Evolutionary conservation across 2,329 filamentous ascomycete species (phyloP), one percentile per base, ranked within the genome.

Genomic region (Epicoccum nigrum): DNA sequence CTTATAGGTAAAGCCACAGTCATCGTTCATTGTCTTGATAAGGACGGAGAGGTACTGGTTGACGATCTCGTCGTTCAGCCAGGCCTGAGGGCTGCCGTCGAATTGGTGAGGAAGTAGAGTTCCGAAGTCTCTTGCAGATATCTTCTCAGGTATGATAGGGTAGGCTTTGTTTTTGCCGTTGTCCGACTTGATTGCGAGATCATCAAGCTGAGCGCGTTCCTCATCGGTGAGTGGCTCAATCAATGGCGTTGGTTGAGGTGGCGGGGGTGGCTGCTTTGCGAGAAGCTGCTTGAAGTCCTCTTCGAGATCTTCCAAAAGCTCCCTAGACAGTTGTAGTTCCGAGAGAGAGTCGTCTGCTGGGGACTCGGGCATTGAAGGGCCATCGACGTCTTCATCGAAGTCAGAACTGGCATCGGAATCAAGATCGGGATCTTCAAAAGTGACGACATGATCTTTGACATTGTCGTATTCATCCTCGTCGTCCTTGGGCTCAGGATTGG

Each of bases 31-130:
- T 41, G 79, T 80, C 13, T 79, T 76, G 39, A 86, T 84, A 12
- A 91, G 74, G 64, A 84, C 82, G 21, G 80, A 73, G 20, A 91
- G 77, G 39, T 83, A 83, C 12, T 83, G 83, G 60, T 90, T 89
- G 60, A 93, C 83, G 42, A 88, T 83, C 60, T 89, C 86, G 68
- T 92, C 89, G 57, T 92, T 92, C 6, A 93, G 79, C 89, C 89
- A 93, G 7, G 75, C 69, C 15, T 77, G 76, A 13, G 87, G 77
- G 7, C 58, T 56, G 33, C 70, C 70, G 25, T 65, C 67, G 58
- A 71, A 70, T 13, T 57, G 51, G 3, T 30, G 30, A 4, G 72
- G 69, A 4, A 78, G 51, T 4, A 92, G 73, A 38, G 81, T 86
- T n/a, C 74, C 76, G 61, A 91, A 86, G 64, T 90, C 87, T 44